Conservation (phyloP, 139 green algal species). For the Mesotaenium endlicherianum region DNA sequence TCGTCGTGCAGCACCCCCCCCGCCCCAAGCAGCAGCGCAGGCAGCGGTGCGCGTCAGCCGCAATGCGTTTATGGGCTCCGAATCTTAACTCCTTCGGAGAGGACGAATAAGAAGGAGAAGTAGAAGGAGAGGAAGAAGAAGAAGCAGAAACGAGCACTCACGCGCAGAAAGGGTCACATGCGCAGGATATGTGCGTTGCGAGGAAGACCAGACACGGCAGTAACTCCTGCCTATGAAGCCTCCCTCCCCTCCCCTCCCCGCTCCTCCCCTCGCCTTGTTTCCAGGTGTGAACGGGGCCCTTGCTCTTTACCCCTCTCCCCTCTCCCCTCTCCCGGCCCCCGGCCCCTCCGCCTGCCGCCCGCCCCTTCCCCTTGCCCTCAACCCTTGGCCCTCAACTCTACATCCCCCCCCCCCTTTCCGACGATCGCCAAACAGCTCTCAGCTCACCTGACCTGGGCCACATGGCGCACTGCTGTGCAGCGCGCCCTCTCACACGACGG, state of each 20-base stretch:
- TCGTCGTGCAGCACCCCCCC: neutral
- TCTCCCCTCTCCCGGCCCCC: neutral
- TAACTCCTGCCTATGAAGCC: too few relatives aligned
- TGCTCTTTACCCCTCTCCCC: neutral
- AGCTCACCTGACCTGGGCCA: too few relatives aligned
- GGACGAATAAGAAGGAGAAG: constrained; percentile 18
- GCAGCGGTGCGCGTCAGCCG: too few relatives aligned
- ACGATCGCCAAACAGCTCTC: too few relatives aligned
- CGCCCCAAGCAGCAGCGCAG: neutral
- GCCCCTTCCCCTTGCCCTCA: neutral
- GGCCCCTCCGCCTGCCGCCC: neutral
- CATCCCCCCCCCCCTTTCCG: neutral
- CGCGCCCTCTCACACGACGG: too few relatives aligned
- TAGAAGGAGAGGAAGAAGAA: constrained; percentile 22
- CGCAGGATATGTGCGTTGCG: too few relatives aligned
- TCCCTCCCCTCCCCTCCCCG: neutral
- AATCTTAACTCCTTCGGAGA: too few relatives aligned
- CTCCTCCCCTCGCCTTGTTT: neutral
- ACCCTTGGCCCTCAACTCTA: neutral
- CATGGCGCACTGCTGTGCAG: too few relatives aligned
- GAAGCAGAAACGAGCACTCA: constrained; percentile 24
- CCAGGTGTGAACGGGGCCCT: neutral
- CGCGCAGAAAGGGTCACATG: constrained; percentile 13
- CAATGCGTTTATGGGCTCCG: too few relatives aligned
- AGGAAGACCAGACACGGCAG: too few relatives aligned